Evolutionary conservation across 2,329 filamentous ascomycete genomes (phyloP), one percentile per base, ranked within the genome.

Genomic region (Claviceps humidiphila): DNA sequence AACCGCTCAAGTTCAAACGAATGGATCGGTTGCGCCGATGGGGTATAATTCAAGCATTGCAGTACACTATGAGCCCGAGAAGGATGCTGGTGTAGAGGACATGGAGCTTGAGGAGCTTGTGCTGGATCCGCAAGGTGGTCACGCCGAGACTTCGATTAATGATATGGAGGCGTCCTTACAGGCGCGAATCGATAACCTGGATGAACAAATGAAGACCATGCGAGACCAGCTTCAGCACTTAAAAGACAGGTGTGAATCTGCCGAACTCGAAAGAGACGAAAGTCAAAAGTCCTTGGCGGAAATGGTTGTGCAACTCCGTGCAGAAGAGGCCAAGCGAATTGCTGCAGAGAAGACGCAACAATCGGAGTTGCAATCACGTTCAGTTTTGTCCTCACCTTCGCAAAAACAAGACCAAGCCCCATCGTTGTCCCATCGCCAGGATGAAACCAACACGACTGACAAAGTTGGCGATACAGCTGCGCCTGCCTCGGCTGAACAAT

Each of bases 231-330:
- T 95, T 64, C 84, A 93, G 51, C 71, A 75, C 6, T 95, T 87
- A 71, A 84, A 84, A 60, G 73, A 79, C 52, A 82, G 88, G 34
- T 89, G 89, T 8, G 86, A 95, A 65, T 77, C 73, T 54, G 90
- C 89, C 3, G 91, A 97, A 64, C 72, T 78, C 8, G 89, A 95
- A 60, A 80, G 84, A 46, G 81, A 84, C 51, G 74, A 80, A 43
- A 81, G 83, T 51, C 82, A 85, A 51, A 84, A 85, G 65, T 85
- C 84, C 1, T 70, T 98, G 45, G 84, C 86, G 1, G 87, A 95
- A 63, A 93, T 97, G 88, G 83, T 96, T 13, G 75, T 87, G 59
- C 84, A 85, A 58, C 85, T 96, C 52, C 81, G 89, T 51, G 76
- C 89, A 59, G 81, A 82, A 59, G 79, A 78, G 58, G 75, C 72